phyloP scores from a whole-genome alignment of 148 eudicot genomes.

The Cornus kousa region DNA sequence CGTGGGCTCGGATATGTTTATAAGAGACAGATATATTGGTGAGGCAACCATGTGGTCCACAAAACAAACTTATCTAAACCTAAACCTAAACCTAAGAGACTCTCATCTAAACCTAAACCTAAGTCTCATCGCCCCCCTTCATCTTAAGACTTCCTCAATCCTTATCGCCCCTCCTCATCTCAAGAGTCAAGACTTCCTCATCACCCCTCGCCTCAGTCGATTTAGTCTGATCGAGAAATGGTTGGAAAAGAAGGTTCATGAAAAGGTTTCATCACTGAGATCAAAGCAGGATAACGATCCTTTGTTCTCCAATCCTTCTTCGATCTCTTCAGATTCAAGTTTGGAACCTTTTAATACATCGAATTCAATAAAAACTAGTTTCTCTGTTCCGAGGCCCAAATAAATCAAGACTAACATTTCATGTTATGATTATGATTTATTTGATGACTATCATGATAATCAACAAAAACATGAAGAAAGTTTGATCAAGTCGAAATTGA shows the following conservation, averaged over 20 bases:
- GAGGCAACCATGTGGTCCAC: no score
- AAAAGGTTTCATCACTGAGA: slow-evolving; percentile 14
- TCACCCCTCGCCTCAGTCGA: no score
- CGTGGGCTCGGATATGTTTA: no score
- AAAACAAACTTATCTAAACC: no score
- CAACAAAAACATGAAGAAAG: neutral
- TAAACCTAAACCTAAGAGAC: no score
- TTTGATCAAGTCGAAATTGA: slow-evolving; percentile 40
- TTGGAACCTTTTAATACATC: slow-evolving; percentile 35
- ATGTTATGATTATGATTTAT: no score
- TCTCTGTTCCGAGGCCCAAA: slow-evolving; percentile 36
- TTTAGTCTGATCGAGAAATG: slow-evolving; percentile 52
- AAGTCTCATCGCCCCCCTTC: no score
- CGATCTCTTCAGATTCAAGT: slow-evolving; percentile 46
- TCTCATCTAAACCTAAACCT: no score
- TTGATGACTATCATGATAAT: slow-evolving; percentile 16
- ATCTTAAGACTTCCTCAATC: no score
- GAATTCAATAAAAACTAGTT: slow-evolving; percentile 27
- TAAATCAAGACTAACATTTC: slow-evolving; percentile 32
- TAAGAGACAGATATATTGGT: no score
- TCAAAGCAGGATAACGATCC: slow-evolving; percentile 29
- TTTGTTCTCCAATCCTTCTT: slow-evolving; percentile 47
- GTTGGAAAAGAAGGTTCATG: slow-evolving; percentile 45
- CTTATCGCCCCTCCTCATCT: no score
- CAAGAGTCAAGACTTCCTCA: no score